Percentiles rank a stretch among this genome's conserved stretches.
phyloP scores from a whole-genome alignment of 139 green algal genomes.

The Pycnococcus provasolii region DNA sequence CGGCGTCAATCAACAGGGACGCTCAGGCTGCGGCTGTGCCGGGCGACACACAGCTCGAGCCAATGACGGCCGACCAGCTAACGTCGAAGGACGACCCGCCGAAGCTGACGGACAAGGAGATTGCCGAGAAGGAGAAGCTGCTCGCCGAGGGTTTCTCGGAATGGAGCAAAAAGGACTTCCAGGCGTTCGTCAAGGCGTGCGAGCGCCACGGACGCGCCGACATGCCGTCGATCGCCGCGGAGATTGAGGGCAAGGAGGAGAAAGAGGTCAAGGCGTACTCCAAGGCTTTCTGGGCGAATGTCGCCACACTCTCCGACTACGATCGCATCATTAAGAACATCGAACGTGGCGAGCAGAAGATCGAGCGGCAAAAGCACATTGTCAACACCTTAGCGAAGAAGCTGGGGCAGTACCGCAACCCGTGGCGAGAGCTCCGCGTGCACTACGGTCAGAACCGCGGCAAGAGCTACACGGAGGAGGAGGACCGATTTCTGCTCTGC shows the following conservation, averaged over 20 bases:
- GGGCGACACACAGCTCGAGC: too few species aligned
- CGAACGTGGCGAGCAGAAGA: slow-evolving; percentile 81
- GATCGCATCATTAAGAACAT: slow-evolving; percentile 81
- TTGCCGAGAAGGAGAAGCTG: slow-evolving; percentile 19
- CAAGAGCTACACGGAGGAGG: slow-evolving; percentile 97
- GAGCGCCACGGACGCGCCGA: slow-evolving; percentile 77
- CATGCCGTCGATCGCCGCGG: slow-evolving; percentile 59
- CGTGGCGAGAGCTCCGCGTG: slow-evolving; percentile 75
- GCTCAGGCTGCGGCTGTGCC: too few species aligned
- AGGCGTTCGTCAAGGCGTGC: slow-evolving; percentile 75
- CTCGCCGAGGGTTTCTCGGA: slow-evolving; percentile 63
- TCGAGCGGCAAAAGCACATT: slow-evolving; percentile 70
- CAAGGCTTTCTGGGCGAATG: slow-evolving; percentile 36
- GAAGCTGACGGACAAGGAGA: slow-evolving; percentile 80
- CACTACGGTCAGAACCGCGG: slow-evolving; percentile 65
- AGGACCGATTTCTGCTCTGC: slow-evolving; percentile 96
- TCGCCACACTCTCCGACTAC: slow-evolving; percentile 37
- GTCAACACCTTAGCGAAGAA: slow-evolving; percentile 78
- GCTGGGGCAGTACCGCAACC: slow-evolving; percentile 88
- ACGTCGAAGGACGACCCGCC: slow-evolving; percentile 43
- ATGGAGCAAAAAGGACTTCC: slow-evolving; percentile 87
- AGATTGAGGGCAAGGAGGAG: slow-evolving; percentile 87
- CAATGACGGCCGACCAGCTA: not conserved
- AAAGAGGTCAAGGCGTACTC: slow-evolving; percentile 63
- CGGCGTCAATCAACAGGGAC: too few species aligned